These are phyloP conservation scores for Boletus sensibilis DNA, from an alignment of 768 basidiomycete genomes.

Conservation along the genomic window DNA sequence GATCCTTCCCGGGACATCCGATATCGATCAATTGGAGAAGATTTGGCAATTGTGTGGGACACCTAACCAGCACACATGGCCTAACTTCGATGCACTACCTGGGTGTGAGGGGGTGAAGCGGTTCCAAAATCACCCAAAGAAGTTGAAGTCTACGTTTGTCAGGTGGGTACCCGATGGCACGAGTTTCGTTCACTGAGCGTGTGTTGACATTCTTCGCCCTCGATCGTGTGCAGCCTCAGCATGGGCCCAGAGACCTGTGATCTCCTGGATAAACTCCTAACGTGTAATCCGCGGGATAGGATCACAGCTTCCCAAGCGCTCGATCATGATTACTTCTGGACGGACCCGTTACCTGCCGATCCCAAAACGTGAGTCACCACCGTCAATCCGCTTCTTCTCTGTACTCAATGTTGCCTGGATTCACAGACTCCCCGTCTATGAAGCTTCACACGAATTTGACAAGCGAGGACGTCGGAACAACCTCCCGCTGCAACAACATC, in stretches of 20 bases:
- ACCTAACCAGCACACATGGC: constrained; percentile 81
- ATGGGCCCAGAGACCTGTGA: constrained; percentile 75
- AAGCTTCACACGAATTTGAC: constrained; percentile 82
- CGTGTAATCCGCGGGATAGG: constrained; percentile 79
- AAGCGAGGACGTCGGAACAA: constrained; percentile 61
- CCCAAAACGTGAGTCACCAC: constrained; percentile 62
- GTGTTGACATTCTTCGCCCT: constrained; percentile 2
- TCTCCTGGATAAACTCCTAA: constrained; percentile 77
- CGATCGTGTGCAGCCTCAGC: constrained; percentile 37
- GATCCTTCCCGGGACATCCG: constrained; percentile 83
- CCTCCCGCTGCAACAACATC: constrained; percentile 27
- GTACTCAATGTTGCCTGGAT: not conserved
- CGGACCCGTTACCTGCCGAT: constrained; percentile 82
- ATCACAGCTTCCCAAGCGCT: constrained; percentile 85
- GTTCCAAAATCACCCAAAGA: constrained; percentile 53
- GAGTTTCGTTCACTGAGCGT: not conserved
- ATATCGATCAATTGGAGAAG: constrained; percentile 87
- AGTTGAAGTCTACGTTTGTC: constrained; percentile 56
- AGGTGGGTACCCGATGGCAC: constrained; percentile 43
- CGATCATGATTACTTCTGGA: constrained; percentile 95
- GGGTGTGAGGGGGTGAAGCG: constrained; percentile 78
- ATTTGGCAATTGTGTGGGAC: constrained; percentile 91
- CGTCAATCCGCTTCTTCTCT: not conserved
- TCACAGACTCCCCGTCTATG: constrained; percentile 67
- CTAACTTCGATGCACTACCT: constrained; percentile 69